Base-by-base conservation (phyloP, 2,329 filamentous ascomycete species). In the Diaporthe helianthi region DNA sequence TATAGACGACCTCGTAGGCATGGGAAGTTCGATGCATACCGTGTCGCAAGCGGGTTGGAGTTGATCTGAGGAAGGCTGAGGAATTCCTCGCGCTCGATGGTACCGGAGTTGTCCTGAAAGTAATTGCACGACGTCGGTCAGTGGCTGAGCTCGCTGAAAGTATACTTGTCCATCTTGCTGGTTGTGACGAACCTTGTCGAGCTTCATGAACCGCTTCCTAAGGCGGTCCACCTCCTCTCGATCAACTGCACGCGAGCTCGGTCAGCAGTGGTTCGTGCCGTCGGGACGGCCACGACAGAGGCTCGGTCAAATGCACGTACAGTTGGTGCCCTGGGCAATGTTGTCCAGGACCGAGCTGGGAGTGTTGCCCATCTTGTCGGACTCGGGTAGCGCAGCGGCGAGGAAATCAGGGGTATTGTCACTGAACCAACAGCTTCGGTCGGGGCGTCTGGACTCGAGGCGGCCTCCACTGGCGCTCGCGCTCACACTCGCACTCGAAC, bases 51-150 rank as follows among this genome's bases (percentile, higher is more conserved):
- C 33, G 96, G 96, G 83, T 99, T 99, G 60, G 95, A 97, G 68
- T 94, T 97, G 79, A 99, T 97, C 84, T 98, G 96, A 44, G 96
- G 96, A 70, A 99, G 89, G 77, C 93, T 96, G 74, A 99, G 90
- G 81, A 99, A 99, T 81, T 99, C 96, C 79, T 98, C 95, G 78
- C 96, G 94, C 82, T 99, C 96, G 82, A 99, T 97, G 58, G 96
- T 98, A 75, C 96, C 96, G 17, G 94, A 98, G 84, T 97, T 97
- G 81, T 99, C 95, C 95, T 98, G n/a, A 70, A 33, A 38, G 29
- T 15, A 17, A 31, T 65, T 17, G 33, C 22, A 24, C 33, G 44
- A 61, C 46, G 19, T 36, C 31, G 12, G 64, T 52, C 66, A 55
- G 65, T 69, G 31, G 72, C 29, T 26, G 15, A n/a, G 26, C 12